phyloP scores from a whole-genome alignment of 257 asterid genomes.

The Craterostigma plantagineum region DNA sequence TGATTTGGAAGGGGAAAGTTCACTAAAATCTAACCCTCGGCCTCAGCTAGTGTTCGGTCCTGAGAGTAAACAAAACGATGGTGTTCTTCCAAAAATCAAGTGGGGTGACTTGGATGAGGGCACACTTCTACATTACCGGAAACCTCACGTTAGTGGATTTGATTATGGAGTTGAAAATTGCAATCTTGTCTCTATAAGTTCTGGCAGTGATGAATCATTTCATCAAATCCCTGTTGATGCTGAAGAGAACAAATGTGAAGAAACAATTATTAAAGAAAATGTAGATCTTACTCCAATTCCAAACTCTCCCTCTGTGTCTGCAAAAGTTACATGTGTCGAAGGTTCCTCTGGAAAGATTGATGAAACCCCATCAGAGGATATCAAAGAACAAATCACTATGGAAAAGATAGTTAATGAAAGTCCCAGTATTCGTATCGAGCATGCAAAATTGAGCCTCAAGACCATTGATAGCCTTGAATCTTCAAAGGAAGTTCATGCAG shows the following conservation, averaged over 20 bases:
- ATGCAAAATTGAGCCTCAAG: constrained; percentile 13
- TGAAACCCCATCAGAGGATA: constrained; percentile 36
- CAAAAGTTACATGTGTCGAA: constrained; percentile 10
- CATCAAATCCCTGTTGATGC: constrained; percentile 12
- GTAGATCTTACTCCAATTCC: constrained; percentile 9
- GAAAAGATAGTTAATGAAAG: constrained; percentile 23
- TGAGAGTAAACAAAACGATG: constrained; percentile 19
- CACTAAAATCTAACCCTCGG: constrained; percentile 12
- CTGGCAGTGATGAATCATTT: constrained; percentile 15
- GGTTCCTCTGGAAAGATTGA: constrained; percentile 21
- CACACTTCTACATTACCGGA: constrained; percentile 39
- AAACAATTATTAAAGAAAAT: constrained; percentile 12
- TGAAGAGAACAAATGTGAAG: constrained; percentile 11
- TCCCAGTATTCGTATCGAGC: constrained; percentile 14
- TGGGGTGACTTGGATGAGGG: constrained; percentile 96
- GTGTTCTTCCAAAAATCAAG: constrained; percentile 45
- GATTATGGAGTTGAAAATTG: constrained; percentile 22
- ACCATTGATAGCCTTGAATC: constrained; percentile 7
- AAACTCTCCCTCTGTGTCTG: constrained; percentile 15
- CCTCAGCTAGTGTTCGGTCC: constrained; percentile 19
- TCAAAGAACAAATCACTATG: constrained; percentile 23
- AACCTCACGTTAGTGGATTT: constrained; percentile 24
- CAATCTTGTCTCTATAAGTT: constrained; percentile 12
- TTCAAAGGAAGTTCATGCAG: constrained; percentile 10
- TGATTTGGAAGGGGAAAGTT: constrained; percentile 14